Conservation (phyloP, 1,139 yeast species). For the Blastobotrys aristatus region DNA sequence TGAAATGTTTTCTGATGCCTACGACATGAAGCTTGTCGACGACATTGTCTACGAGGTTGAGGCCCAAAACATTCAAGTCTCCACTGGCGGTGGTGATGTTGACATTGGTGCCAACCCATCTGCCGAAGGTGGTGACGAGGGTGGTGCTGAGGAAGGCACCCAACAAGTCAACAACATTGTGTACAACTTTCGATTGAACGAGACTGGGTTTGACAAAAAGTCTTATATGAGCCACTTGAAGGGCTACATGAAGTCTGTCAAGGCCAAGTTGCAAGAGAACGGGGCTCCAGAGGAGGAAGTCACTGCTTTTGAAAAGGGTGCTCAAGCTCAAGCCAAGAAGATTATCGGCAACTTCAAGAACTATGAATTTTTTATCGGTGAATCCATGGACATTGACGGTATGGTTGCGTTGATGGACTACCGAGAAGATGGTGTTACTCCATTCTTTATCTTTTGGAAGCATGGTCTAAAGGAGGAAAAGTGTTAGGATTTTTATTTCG, state of each 20-base stretch:
- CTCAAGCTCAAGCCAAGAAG: constrained; percentile 92
- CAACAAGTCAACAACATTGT: constrained; percentile 96
- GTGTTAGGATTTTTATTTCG: constrained; percentile 24
- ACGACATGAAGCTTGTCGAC: constrained; percentile 80
- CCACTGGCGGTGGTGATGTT: constrained; percentile 60
- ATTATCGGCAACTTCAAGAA: constrained; percentile 91
- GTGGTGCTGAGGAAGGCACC: constrained; percentile 69
- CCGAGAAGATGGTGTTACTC: constrained; percentile 99
- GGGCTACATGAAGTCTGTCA: constrained; percentile 96
- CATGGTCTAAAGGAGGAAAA: constrained; percentile 89
- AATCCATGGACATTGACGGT: constrained; percentile 99
- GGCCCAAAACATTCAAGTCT: constrained; percentile 85
- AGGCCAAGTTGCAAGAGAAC: constrained; percentile 66
- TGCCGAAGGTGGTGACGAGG: constrained; percentile 95
- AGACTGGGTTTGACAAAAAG: constrained; percentile 95
- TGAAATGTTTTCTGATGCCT: constrained; percentile 96
- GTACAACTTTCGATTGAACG: constrained; percentile 96
- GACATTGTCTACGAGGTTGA: constrained; percentile 94
- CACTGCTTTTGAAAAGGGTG: constrained; percentile 92
- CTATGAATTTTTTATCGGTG: constrained; percentile 99
- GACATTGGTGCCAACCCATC: constrained; percentile 99
- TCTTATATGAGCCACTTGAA: constrained; percentile 92
- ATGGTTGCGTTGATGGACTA: constrained; percentile 97
- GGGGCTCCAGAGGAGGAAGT: constrained; percentile 76
- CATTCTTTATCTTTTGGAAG: constrained; percentile 97